Conservation (phyloP, 495 filamentous ascomycete species). For the Penicillium flavigenum region DNA sequence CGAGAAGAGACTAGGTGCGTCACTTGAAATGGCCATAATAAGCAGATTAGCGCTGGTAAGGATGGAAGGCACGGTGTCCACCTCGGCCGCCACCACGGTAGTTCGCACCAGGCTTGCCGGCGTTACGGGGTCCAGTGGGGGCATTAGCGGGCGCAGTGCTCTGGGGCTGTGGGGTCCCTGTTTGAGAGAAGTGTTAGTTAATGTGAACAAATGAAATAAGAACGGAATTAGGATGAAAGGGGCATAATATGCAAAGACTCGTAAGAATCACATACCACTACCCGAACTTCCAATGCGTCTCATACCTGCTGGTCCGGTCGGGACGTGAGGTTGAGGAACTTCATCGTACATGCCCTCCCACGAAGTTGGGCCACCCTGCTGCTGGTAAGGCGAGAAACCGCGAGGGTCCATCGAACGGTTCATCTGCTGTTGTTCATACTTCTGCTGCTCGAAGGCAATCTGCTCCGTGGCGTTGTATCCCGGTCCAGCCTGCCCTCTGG, state of each 20-base stretch:
- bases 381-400: slow-evolving; percentile 50
- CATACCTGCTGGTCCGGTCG: slow-evolving; percentile 52
- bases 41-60: slow-evolving; percentile 57
- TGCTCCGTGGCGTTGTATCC: slow-evolving; percentile 74
- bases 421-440: slow-evolving; percentile 75
- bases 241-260: slow-evolving; percentile 9
- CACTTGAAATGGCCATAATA: neutral
- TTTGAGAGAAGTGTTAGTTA: slow-evolving; percentile 18
- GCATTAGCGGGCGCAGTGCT: slow-evolving; percentile 86
- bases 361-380: slow-evolving; percentile 66
- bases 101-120: slow-evolving; percentile 88
- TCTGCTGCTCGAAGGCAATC: slow-evolving; percentile 81
- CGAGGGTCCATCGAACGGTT: slow-evolving; percentile 46
- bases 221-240: neutral
- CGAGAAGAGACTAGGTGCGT: neutral
- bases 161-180: slow-evolving; percentile 54
- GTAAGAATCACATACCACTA: slow-evolving; percentile 41
- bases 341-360: slow-evolving; percentile 99
- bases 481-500: slow-evolving; percentile 38
- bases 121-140: slow-evolving; percentile 94
- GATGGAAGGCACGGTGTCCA: slow-evolving; percentile 73
- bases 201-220: neutral
- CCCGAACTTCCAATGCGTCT: slow-evolving; percentile 51
- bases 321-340: slow-evolving; percentile 80
- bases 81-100: slow-evolving; percentile 93